These are phyloP conservation scores for Pulveroboletus sp. DNA, from an alignment of 768 basidiomycete genomes.

Conservation along the genomic window DNA sequence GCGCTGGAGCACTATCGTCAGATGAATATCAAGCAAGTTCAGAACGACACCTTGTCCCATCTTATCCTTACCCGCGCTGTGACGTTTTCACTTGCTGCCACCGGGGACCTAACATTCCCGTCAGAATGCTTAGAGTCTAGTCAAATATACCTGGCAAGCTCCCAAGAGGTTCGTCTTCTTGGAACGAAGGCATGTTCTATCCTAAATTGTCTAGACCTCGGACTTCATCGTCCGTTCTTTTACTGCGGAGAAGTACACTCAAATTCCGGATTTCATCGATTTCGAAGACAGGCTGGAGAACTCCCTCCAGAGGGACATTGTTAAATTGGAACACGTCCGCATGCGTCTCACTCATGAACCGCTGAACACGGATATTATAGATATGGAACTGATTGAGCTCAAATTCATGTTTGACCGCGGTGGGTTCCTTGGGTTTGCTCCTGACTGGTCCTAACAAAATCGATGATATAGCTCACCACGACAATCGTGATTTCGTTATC, in stretches of 20 bases:
- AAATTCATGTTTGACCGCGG: conserved; percentile 78
- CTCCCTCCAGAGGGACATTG: conserved; percentile 78
- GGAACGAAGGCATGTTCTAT: background rate
- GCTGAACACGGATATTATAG: conserved; percentile 64
- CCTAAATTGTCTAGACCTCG: conserved; percentile 48
- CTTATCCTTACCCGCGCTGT: conserved; percentile 71
- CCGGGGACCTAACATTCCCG: conserved; percentile 69
- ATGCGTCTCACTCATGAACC: conserved; percentile 77
- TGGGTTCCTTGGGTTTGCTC: conserved; percentile 30
- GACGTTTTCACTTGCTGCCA: conserved; percentile 72
- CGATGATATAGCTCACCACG: conserved; percentile 56
- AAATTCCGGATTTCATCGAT: conserved; percentile 81
- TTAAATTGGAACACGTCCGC: conserved; percentile 79
- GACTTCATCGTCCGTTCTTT: conserved; percentile 81
- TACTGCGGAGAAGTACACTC: conserved; percentile 75
- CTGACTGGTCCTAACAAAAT: conserved; percentile 4
- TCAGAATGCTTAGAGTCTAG: conserved; percentile 76
- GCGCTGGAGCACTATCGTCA: conserved; percentile 76
- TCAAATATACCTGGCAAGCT: conserved; percentile 76
- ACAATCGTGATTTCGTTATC: conserved; percentile 83
- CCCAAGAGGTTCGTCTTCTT: conserved; percentile 58
- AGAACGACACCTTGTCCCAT: conserved; percentile 87
- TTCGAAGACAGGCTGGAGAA: conserved; percentile 81
- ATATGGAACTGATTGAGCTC: conserved; percentile 79
- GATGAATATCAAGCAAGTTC: conserved; percentile 79